These are phyloP conservation scores for Dendrothele bispora DNA, from an alignment of 768 basidiomycete genomes.

Conservation along the genomic window DNA sequence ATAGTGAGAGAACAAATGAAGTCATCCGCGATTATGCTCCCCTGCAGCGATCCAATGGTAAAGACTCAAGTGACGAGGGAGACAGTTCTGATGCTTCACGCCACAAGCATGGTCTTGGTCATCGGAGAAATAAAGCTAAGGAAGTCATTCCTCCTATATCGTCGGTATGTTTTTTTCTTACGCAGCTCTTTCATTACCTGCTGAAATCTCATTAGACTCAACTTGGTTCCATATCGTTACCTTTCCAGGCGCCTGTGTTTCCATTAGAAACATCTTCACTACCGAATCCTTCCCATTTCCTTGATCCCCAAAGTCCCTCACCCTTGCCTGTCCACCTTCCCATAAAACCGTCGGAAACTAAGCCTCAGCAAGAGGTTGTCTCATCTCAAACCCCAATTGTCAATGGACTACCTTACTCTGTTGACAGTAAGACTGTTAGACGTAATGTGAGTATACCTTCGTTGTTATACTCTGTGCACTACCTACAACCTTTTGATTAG, in stretches of 20 bases:
- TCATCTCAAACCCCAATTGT: background rate
- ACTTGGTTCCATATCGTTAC: too few relatives aligned
- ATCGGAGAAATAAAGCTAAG: conserved; percentile 36
- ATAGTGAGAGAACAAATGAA: conserved; percentile 18
- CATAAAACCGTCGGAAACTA: background rate
- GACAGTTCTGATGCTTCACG: conserved; percentile 34
- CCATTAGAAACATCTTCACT: too few relatives aligned
- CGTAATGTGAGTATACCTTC: too few relatives aligned
- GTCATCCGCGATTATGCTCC: background rate
- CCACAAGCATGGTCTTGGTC: conserved; percentile 16
- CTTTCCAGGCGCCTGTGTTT: too few relatives aligned
- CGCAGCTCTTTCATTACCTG: background rate
- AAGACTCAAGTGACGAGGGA: conserved; percentile 33
- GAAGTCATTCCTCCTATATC: conserved; percentile 22
- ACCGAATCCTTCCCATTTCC: conserved; percentile 2
- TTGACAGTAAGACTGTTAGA: too few relatives aligned
- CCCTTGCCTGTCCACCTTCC: background rate
- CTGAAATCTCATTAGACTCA: too few relatives aligned
- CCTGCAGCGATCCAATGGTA: conserved; percentile 9
- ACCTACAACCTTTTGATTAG: too few relatives aligned
- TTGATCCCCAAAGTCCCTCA: background rate
- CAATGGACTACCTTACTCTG: background rate
- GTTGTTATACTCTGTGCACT: too few relatives aligned
- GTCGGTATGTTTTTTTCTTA: background rate
- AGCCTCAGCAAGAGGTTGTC: background rate